phyloP scores from a whole-genome alignment of 2,329 filamentous ascomycete genomes.

The Fusarium acutatum region DNA sequence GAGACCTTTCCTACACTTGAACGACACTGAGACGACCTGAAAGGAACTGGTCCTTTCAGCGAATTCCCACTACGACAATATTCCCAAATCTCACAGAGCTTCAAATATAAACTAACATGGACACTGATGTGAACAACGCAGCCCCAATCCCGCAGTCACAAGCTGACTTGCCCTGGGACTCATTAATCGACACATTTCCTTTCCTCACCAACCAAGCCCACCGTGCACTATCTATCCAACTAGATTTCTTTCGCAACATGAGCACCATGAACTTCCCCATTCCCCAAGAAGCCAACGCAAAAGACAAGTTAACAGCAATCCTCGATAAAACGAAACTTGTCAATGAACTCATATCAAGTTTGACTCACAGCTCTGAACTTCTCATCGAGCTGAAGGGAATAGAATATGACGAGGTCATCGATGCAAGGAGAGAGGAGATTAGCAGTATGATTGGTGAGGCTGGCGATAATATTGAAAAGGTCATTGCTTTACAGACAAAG shows the following conservation, averaged over 20 bases:
- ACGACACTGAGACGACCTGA: neutral
- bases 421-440: neutral
- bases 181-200: neutral
- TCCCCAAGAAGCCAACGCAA: neutral
- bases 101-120: neutral
- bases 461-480: neutral
- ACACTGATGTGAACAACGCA: neutral
- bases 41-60: rapidly evolving
- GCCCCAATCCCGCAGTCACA: no score
- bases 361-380: neutral
- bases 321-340: neutral
- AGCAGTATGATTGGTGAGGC: neutral
- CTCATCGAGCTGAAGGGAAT: neutral
- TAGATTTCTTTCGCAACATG: neutral
- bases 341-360: neutral
- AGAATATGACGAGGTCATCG: no score
- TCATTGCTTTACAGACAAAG: neutral
- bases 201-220: neutral
- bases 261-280: neutral
- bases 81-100: no score
- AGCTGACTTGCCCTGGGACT: neutral
- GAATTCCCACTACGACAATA: no score
- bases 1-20: neutral
- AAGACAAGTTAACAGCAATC: neutral
- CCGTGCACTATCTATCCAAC: neutral